A percentile compares a stretch with the other conserved stretches of the same genome.
phyloP scores from a whole-genome alignment of 2,329 filamentous ascomycete genomes.

The Colletotrichum echinochloae region DNA sequence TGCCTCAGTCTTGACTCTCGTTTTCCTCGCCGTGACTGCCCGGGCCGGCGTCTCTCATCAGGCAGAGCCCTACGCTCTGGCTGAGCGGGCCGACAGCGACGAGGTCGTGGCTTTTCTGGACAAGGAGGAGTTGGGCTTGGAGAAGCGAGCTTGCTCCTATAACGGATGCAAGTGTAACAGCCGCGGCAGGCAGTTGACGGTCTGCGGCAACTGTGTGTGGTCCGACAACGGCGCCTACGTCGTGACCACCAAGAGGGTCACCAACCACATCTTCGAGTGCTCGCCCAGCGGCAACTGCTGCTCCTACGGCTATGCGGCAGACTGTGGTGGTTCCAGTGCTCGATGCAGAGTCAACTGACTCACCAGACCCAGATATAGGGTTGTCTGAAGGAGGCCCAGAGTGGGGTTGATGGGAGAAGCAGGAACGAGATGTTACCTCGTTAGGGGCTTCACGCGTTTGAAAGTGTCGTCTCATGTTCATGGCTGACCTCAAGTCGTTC shows the following conservation, averaged over 20 bases:
- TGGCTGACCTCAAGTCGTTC: slow-evolving; percentile 6
- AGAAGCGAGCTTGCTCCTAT: slow-evolving; percentile 42
- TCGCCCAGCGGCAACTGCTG: slow-evolving; percentile 43
- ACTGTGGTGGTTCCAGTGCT: slow-evolving; percentile 39
- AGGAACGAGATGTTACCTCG: neutral
- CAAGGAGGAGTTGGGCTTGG: slow-evolving; percentile 10
- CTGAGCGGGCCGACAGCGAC: slow-evolving; percentile 19
- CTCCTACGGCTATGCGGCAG: slow-evolving; percentile 41
- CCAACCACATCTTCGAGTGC: slow-evolving; percentile 45
- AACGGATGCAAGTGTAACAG: slow-evolving; percentile 45
- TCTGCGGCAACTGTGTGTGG: slow-evolving; percentile 45
- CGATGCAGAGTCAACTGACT: slow-evolving; percentile 35
- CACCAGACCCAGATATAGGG: too few relatives aligned
- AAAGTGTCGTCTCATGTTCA: slow-evolving; percentile 22
- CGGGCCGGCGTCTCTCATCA: slow-evolving; percentile 19
- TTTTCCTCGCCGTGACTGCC: slow-evolving; percentile 22
- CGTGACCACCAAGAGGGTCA: slow-evolving; percentile 42
- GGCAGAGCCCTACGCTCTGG: slow-evolving; percentile 17
- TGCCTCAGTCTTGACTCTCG: slow-evolving; percentile 5
- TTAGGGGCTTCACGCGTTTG: slow-evolving; percentile 12
- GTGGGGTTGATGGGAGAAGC: neutral
- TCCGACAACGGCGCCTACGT: slow-evolving; percentile 34
- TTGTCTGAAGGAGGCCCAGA: neutral
- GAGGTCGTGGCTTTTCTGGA: slow-evolving; percentile 1
- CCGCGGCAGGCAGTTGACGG: slow-evolving; percentile 43